Conservation (phyloP, 2,329 filamentous ascomycete species). For the Exophiala sp. region DNA sequence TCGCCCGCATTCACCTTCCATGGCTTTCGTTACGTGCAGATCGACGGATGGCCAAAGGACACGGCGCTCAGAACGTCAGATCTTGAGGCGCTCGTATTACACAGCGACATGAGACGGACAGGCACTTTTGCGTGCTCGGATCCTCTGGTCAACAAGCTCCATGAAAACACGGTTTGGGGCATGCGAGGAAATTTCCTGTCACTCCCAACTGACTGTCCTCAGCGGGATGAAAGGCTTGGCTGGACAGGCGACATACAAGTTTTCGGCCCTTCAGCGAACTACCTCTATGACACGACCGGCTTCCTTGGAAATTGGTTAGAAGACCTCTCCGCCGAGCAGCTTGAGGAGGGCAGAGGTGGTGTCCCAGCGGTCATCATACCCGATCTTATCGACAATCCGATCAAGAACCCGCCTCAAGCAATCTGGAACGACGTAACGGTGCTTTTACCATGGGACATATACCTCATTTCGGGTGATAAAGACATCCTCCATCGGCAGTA, state of each 20-base stretch:
- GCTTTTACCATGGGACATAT: conserved; percentile 37
- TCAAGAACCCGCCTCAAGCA: conserved; percentile 28
- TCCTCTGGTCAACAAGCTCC: conserved; percentile 50
- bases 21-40: conserved; percentile 52
- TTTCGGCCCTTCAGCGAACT: conserved; percentile 52
- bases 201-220: conserved; percentile 57
- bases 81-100: conserved; percentile 43
- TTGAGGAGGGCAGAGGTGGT: conserved; percentile 21
- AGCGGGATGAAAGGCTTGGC: conserved; percentile 53
- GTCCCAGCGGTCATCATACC: conserved; percentile 36
- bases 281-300: conserved; percentile 52
- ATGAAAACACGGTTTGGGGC: conserved; percentile 55
- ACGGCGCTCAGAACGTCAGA: conserved; percentile 14
- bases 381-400: conserved; percentile 21
- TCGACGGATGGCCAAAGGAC: conserved; percentile 43
- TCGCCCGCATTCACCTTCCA: conserved; percentile 53
- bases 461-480: conserved; percentile 34
- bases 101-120: conserved; percentile 52
- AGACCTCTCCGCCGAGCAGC: conserved; percentile 43
- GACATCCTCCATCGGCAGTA: conserved; percentile 37
- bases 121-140: conserved; percentile 55
- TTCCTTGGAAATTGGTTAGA: conserved; percentile 51
- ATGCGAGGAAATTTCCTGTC: conserved; percentile 59
- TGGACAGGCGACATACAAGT: conserved; percentile 54
- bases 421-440: conserved; percentile 42